A percentile compares a stretch with the other conserved stretches of the same genome.
Conservation (phyloP, 768 basidiomycete genomes). For the Gymnopilus junonius region DNA sequence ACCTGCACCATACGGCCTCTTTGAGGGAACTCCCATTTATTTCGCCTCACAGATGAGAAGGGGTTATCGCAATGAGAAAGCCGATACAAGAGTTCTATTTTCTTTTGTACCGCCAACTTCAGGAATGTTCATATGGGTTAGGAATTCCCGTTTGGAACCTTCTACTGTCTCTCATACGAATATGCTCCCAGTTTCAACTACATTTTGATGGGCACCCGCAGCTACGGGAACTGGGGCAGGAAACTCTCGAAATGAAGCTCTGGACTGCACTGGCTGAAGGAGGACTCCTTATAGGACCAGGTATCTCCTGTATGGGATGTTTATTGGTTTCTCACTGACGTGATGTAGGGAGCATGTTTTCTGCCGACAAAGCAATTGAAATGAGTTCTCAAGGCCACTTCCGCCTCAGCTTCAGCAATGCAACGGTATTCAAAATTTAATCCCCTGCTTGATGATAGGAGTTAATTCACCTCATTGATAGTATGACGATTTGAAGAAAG, state of each 20-base stretch:
- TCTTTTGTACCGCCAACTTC: constrained; percentile 76
- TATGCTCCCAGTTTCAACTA: constrained; percentile 53
- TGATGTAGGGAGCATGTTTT: constrained; percentile 44
- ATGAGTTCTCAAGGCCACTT: constrained; percentile 48
- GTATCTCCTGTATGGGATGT: constrained; percentile 33
- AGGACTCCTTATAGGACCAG: constrained; percentile 69
- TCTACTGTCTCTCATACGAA: background rate
- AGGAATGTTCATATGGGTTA: constrained; percentile 88
- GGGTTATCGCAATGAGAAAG: constrained; percentile 16
- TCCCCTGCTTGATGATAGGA: background rate
- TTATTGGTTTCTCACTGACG: background rate
- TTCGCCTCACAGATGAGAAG: constrained; percentile 42
- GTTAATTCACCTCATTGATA: constrained; percentile 12
- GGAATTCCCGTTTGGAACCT: constrained; percentile 15
- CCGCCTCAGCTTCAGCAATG: constrained; percentile 60
- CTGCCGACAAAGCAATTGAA: constrained; percentile 32
- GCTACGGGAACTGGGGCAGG: constrained; percentile 38
- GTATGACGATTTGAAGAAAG: constrained; percentile 49
- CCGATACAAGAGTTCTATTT: constrained; percentile 39
- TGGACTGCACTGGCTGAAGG: constrained; percentile 64
- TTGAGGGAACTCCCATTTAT: constrained; percentile 48
- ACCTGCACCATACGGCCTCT: constrained; percentile 28
- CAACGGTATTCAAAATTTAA: constrained; percentile 42
- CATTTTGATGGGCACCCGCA: constrained; percentile 63
- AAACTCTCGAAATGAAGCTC: constrained; percentile 58